Conservation (phyloP, 2,329 filamentous ascomycete genomes). For the Chalaropsis thielavioides region DNA sequence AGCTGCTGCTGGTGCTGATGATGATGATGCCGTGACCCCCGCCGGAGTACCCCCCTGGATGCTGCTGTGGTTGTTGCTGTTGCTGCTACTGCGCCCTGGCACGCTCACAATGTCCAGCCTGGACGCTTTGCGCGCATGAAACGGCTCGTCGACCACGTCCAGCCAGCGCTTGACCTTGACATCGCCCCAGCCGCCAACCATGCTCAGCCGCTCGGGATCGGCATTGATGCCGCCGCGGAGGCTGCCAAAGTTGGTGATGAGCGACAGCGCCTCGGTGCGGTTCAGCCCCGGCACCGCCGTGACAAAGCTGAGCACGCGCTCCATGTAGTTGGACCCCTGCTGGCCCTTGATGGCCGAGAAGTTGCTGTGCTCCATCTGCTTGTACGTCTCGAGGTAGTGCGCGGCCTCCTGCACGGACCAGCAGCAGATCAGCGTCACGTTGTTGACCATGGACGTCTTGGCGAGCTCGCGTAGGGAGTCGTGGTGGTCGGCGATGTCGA, state of each 20-base stretch:
- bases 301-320: constrained; percentile 81
- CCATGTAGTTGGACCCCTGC: constrained; percentile 69
- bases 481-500: constrained; percentile 91
- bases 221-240: constrained; percentile 78
- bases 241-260: constrained; percentile 87
- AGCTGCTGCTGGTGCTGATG: background rate
- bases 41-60: background rate
- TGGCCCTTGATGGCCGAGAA: constrained; percentile 73
- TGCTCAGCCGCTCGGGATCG: constrained; percentile 65
- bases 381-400: constrained; percentile 87
- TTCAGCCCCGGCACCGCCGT: constrained; percentile 83
- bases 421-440: constrained; percentile 79
- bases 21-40: background rate
- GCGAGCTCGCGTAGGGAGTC: constrained; percentile 77
- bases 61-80: background rate
- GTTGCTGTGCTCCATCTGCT: constrained; percentile 74
- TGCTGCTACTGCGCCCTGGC: background rate
- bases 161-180: constrained; percentile 87
- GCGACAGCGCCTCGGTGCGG: constrained; percentile 79
- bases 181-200: constrained; percentile 87
- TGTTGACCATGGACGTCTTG: constrained; percentile 85
- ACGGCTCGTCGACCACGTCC: constrained; percentile 68
- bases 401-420: constrained; percentile 92
- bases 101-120: constrained; percentile 27
- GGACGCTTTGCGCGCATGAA: constrained; percentile 58